Conservation (phyloP, 495 filamentous ascomycete genomes). For the Podospora conica region DNA sequence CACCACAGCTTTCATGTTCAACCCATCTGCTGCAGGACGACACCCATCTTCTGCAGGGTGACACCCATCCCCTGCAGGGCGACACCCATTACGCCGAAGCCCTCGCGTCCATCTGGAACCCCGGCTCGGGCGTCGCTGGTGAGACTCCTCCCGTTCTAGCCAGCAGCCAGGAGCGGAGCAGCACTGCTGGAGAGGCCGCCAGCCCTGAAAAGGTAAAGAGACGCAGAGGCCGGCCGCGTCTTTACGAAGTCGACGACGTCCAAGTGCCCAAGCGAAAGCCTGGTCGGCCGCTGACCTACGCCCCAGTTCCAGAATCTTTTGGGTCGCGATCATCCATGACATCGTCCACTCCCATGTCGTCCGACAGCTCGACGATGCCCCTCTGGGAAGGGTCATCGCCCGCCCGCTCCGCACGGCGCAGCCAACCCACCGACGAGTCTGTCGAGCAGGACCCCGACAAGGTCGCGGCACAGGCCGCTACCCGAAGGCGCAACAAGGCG, state of each 20-base stretch:
- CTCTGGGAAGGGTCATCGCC: background rate
- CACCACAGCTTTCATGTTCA: background rate
- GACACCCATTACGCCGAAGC: background rate
- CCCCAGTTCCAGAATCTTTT: background rate
- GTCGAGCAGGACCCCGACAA: background rate
- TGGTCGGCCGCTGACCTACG: background rate
- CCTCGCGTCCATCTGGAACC: background rate
- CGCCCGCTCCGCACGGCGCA: background rate
- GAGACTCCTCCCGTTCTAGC: background rate
- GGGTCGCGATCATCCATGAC: background rate
- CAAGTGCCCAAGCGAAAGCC: background rate
- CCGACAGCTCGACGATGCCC: background rate
- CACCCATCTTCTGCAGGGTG: background rate
- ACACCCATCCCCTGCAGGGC: background rate
- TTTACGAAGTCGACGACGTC: constrained; percentile 1
- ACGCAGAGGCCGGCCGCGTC: constrained; percentile 1
- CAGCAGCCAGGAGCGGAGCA: background rate
- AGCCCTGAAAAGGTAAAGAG: background rate
- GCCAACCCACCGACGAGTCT: background rate
- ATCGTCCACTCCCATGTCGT: background rate
- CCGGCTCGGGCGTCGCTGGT: background rate
- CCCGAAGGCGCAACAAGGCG: constrained; percentile 9
- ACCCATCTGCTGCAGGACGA: background rate
- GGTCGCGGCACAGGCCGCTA: background rate
- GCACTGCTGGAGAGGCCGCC: background rate